phyloP scores from a whole-genome alignment of 352 stramenopile species.

The Bremia lactucae region DNA sequence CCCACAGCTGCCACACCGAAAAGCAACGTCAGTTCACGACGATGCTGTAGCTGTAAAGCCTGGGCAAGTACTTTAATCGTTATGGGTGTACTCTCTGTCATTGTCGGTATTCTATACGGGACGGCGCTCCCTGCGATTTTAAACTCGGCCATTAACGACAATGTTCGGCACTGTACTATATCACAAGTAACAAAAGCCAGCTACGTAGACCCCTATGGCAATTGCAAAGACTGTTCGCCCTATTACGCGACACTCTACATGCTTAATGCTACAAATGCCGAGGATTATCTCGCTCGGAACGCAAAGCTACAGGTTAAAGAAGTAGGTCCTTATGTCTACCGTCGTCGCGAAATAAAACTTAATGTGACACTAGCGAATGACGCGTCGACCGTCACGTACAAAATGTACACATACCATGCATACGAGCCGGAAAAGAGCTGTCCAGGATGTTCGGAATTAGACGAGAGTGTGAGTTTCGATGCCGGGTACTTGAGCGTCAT shows the following conservation, averaged over 20 bases:
- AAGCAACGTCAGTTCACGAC: too few species aligned
- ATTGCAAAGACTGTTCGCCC: constrained; percentile 66
- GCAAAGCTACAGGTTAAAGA: constrained; percentile 51
- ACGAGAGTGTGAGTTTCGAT: constrained; percentile 49
- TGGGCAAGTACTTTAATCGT: constrained; percentile 23
- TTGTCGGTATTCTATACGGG: constrained; percentile 42
- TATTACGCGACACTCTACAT: constrained; percentile 63
- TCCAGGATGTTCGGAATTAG: constrained; percentile 31
- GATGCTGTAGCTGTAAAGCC: constrained; percentile 26
- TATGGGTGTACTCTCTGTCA: constrained; percentile 25
- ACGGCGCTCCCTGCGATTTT: constrained; percentile 40
- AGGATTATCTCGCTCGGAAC: constrained; percentile 35
- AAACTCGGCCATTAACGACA: constrained; percentile 26
- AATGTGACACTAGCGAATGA: constrained; percentile 49
- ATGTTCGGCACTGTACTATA: constrained; percentile 29
- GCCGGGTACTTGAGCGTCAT: constrained; percentile 63
- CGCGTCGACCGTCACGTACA: constrained; percentile 52
- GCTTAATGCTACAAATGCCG: constrained; percentile 72
- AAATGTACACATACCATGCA: constrained; percentile 69
- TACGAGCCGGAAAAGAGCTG: constrained; percentile 40
- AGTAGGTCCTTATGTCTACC: constrained; percentile 63
- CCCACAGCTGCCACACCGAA: too few species aligned
- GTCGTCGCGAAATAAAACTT: constrained; percentile 44
- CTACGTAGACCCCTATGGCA: constrained; percentile 50
- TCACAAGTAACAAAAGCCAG: constrained; percentile 25